Percentiles rank a stretch among this genome's conserved stretches.
These are phyloP conservation scores for Dentipellis fragilis DNA, from an alignment of 768 basidiomycete species.

Conservation along the genomic window DNA sequence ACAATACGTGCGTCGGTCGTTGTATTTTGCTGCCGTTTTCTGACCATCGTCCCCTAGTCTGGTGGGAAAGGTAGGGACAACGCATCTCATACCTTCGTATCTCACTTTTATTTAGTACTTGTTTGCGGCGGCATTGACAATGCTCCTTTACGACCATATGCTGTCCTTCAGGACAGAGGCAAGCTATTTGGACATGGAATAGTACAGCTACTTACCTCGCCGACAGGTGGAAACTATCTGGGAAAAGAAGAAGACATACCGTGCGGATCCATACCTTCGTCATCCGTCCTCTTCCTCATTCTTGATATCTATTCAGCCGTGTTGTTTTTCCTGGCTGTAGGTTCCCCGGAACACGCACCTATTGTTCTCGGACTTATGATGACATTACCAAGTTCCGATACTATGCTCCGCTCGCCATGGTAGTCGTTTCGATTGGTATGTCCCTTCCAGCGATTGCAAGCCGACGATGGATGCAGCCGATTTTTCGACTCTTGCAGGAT, in stretches of 20 bases:
- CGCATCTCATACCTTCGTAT: no score
- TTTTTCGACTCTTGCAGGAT: background rate
- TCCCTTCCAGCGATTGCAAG: background rate
- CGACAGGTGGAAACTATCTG: conserved; percentile 11
- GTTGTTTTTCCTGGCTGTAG: conserved; percentile 9
- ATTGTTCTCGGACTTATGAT: background rate
- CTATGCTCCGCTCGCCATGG: conserved; percentile 7
- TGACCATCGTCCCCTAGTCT: no score
- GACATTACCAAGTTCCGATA: conserved; percentile 7
- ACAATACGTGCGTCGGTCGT: no score
- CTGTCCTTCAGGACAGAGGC: conserved; percentile 10
- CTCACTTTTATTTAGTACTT: conserved; percentile 5
- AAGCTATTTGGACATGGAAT: no score
- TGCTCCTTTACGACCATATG: conserved; percentile 11
- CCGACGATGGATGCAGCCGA: background rate
- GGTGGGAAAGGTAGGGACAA: no score
- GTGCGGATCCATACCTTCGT: background rate
- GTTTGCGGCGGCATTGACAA: conserved; percentile 7
- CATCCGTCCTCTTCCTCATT: background rate
- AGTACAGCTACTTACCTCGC: background rate
- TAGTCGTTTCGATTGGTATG: conserved; percentile 9
- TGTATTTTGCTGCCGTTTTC: no score
- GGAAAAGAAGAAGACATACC: conserved; percentile 12
- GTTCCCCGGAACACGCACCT: no score
- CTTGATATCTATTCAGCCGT: conserved; percentile 1